Conservation (phyloP, 495 filamentous ascomycete species). For the Xylaria castorea region DNA sequence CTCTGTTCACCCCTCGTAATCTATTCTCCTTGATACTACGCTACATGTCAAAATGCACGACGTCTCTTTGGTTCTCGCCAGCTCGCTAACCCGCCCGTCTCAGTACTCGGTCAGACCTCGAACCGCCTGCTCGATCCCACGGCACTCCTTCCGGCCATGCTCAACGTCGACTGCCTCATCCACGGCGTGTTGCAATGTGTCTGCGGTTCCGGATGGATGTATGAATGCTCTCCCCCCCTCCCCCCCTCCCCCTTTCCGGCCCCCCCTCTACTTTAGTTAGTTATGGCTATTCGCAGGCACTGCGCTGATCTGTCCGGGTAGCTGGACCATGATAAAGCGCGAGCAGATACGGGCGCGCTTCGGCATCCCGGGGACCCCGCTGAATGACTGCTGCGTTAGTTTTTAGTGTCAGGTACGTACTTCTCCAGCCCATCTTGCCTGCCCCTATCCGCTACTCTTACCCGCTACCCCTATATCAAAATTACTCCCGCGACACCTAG, state of each 20-base stretch:
- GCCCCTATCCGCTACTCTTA: not conserved
- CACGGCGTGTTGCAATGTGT: constrained; percentile 22
- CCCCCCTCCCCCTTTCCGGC: not conserved
- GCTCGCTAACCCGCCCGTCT: not conserved
- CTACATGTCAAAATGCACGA: not conserved
- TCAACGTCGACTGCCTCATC: constrained; percentile 46
- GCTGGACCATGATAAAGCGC: constrained; percentile 55
- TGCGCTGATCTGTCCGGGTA: constrained; percentile 35
- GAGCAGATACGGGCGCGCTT: constrained; percentile 56
- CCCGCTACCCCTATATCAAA: not conserved
- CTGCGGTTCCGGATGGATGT: constrained; percentile 40
- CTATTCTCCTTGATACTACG: too few relatives aligned
- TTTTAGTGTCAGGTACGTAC: constrained; percentile 52
- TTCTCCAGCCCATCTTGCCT: not conserved
- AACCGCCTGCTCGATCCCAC: constrained; percentile 53
- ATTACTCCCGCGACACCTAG: not conserved
- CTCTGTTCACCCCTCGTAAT: not conserved
- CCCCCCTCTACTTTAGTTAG: not conserved
- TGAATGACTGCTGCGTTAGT: constrained; percentile 54
- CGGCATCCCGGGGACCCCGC: constrained; percentile 54
- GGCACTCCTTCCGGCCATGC: constrained; percentile 45
- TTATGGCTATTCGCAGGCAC: not conserved
- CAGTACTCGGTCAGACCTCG: constrained; percentile 53
- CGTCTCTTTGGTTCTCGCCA: not conserved
- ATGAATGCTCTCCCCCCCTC: not conserved